Percentiles rank a stretch among this genome's conserved stretches.
These are phyloP conservation scores for Epichloe scottii DNA, from an alignment of 2,329 filamentous ascomycete genomes.

Conservation along the genomic window DNA sequence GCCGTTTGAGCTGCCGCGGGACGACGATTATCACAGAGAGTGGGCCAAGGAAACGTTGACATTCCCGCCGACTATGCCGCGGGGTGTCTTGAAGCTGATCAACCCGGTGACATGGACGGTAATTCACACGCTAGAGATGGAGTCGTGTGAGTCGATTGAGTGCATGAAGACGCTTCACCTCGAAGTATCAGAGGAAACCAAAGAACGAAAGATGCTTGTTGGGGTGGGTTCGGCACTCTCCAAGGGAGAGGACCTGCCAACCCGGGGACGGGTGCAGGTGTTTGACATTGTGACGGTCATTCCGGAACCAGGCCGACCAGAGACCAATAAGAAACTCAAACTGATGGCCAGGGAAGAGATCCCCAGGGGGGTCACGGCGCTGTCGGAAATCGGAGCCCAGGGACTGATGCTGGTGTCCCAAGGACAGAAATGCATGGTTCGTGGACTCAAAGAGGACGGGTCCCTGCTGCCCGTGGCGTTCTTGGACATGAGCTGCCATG, in stretches of 20 bases:
- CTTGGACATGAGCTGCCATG: constrained; percentile 93
- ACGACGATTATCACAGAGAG: constrained; percentile 72
- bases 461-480: constrained; percentile 89
- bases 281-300: constrained; percentile 89
- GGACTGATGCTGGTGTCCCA: constrained; percentile 84
- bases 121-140: constrained; percentile 64
- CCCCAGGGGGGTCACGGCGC: constrained; percentile 78
- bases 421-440: constrained; percentile 94
- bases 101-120: constrained; percentile 66
- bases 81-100: constrained; percentile 64
- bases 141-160: constrained; percentile 63
- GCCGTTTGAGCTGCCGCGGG: constrained; percentile 72
- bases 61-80: constrained; percentile 56
- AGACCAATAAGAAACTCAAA: constrained; percentile 77
- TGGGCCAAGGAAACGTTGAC: constrained; percentile 60
- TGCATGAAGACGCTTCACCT: constrained; percentile 74
- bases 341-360: constrained; percentile 83
- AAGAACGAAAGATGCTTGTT: constrained; percentile 71
- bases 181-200: constrained; percentile 82
- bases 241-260: constrained; percentile 83
- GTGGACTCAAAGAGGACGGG: constrained; percentile 90
- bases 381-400: constrained; percentile 75
- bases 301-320: constrained; percentile 71
- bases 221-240: constrained; percentile 74
- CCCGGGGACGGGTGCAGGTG: constrained; percentile 74